Conservation (phyloP, 805 yeast species). For the Myxozyma neglecta region DNA sequence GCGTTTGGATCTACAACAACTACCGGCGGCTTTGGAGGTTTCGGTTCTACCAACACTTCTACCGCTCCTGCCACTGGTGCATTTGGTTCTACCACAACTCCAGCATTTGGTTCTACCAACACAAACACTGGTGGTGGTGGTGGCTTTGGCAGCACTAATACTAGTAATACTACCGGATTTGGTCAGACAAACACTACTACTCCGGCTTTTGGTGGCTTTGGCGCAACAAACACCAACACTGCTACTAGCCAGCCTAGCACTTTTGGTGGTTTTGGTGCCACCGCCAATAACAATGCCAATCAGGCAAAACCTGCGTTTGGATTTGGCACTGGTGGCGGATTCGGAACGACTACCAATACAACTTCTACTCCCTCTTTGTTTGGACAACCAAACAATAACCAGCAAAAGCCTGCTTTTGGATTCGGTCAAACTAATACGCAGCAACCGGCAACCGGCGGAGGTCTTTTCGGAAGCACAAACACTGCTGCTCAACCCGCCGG, state of each 20-base stretch:
- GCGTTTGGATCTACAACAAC: constrained; percentile 28
- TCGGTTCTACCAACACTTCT: constrained; percentile 38
- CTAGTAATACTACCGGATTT: constrained; percentile 40
- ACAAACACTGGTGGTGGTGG: constrained; percentile 31
- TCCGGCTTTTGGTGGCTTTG: constrained; percentile 37
- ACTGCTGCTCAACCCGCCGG: constrained; percentile 33
- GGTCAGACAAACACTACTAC: constrained; percentile 32
- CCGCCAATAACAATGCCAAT: constrained; percentile 17
- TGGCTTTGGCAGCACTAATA: constrained; percentile 18
- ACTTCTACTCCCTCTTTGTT: constrained; percentile 18
- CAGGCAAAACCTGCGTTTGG: constrained; percentile 29
- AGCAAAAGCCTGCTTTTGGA: constrained; percentile 25
- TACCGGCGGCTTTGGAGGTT: constrained; percentile 16
- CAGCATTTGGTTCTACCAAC: constrained; percentile 43
- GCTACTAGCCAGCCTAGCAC: constrained; percentile 29
- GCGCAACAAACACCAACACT: constrained; percentile 33
- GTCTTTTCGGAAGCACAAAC: constrained; percentile 44
- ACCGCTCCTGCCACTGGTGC: constrained; percentile 26
- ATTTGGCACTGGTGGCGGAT: constrained; percentile 31
- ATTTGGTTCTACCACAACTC: constrained; percentile 33
- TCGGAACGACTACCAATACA: constrained; percentile 37
- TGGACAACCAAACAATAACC: constrained; percentile 25
- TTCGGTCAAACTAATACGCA: constrained; percentile 23
- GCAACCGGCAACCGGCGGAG: constrained; percentile 21
- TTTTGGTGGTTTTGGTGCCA: constrained; percentile 29